These are phyloP conservation scores for Neurospora crassa DNA, from an alignment of 2,329 filamentous ascomycete species.

Conservation along the genomic window DNA sequence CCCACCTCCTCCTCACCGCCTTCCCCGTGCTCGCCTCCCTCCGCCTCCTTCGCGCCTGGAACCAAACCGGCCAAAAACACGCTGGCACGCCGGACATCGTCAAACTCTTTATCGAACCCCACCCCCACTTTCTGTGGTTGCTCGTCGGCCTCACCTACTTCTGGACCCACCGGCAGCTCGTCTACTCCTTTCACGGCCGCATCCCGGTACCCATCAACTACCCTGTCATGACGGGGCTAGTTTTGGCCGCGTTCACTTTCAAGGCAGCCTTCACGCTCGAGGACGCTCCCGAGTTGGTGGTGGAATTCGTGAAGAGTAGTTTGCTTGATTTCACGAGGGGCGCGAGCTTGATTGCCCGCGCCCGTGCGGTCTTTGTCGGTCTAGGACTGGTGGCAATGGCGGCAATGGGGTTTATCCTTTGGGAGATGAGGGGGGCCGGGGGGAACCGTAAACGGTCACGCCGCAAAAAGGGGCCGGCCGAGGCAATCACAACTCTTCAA, in stretches of 20 bases:
- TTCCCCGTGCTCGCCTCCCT: slow-evolving; percentile 48
- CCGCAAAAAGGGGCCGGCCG: background rate
- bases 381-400: slow-evolving; percentile 30
- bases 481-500: slow-evolving; percentile 44
- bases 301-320: slow-evolving; percentile 32
- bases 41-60: slow-evolving; percentile 71
- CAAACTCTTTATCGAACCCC: slow-evolving; percentile 54
- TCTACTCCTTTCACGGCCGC: slow-evolving; percentile 28
- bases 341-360: slow-evolving; percentile 37
- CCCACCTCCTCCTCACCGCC: slow-evolving; percentile 19
- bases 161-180: slow-evolving; percentile 40
- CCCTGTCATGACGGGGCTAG: slow-evolving; percentile 31
- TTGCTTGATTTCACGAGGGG: slow-evolving; percentile 32
- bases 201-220: slow-evolving; percentile 32
- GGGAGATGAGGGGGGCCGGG: background rate
- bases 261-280: slow-evolving; percentile 82
- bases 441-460: background rate
- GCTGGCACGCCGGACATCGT: slow-evolving; percentile 85
- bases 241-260: slow-evolving; percentile 60
- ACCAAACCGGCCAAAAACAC: slow-evolving; percentile 95
- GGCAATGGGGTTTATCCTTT: slow-evolving; percentile 29
- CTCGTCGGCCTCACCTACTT: slow-evolving; percentile 62
- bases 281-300: slow-evolving; percentile 76
- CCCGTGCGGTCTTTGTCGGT: slow-evolving; percentile 40
- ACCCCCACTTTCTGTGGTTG: slow-evolving; percentile 63